Conservation (phyloP, 495 filamentous ascomycete genomes). For the Corynascus novoguineensis region DNA sequence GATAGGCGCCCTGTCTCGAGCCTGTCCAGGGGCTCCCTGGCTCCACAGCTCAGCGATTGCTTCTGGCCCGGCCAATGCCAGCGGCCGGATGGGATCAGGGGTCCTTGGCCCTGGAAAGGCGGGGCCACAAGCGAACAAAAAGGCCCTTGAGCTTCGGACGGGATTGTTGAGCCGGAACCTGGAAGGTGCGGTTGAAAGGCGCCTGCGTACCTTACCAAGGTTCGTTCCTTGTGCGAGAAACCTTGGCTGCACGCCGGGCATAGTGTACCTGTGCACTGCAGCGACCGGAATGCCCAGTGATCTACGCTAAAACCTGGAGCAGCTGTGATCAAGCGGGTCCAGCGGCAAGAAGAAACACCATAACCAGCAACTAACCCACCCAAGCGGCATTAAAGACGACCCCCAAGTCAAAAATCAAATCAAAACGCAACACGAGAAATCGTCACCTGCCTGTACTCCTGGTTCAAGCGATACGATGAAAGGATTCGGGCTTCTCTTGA, state of each 20-base stretch:
- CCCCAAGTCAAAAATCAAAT: background rate
- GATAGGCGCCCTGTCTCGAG: slow-evolving; percentile 2
- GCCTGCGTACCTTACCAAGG: no score
- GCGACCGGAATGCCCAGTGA: no score
- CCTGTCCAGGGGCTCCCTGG: slow-evolving; percentile 3
- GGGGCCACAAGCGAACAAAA: background rate
- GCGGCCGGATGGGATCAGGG: background rate
- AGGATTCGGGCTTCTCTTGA: background rate
- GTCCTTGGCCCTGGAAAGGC: background rate
- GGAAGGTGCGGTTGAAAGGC: background rate
- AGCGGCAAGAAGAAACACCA: background rate
- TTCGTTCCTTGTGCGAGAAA: no score
- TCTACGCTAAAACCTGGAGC: background rate
- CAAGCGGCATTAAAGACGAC: background rate
- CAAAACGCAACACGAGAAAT: slow-evolving; percentile 1
- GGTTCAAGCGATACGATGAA: background rate
- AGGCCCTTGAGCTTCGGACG: background rate
- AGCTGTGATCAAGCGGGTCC: background rate
- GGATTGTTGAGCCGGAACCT: background rate
- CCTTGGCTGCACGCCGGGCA: no score
- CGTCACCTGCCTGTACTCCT: no score
- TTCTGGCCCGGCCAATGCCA: slow-evolving; percentile 8
- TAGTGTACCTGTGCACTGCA: no score
- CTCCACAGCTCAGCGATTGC: slow-evolving; percentile 4
- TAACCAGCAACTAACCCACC: no score